Conservation (phyloP, 164 flowering plant species). For the Nelumbo lutea region DNA sequence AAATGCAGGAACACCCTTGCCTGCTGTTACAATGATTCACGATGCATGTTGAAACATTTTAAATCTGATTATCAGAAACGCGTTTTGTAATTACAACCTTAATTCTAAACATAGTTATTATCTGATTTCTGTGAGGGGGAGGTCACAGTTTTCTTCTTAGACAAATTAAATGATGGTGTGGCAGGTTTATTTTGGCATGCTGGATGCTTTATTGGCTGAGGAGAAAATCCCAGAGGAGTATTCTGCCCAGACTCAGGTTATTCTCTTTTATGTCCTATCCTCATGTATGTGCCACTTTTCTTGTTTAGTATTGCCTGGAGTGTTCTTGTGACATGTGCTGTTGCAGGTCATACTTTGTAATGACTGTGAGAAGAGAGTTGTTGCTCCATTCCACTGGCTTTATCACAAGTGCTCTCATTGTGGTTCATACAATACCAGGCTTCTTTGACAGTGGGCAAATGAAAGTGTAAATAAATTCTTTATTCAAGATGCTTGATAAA, state of each 20-base stretch:
- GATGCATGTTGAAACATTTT: too few relatives aligned
- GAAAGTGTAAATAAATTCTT: background rate
- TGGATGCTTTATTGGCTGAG: slow-evolving; percentile 73
- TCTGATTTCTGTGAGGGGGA: background rate
- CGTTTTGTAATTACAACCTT: too few relatives aligned
- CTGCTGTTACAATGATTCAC: too few relatives aligned
- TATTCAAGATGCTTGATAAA: background rate
- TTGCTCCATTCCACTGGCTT: slow-evolving; percentile 68
- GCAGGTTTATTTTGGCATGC: slow-evolving; percentile 80
- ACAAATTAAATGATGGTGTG: slow-evolving; percentile 4
- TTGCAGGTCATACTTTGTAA: slow-evolving; percentile 76
- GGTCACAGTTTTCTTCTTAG: background rate
- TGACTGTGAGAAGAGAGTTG: slow-evolving; percentile 83
- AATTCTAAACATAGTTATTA: background rate
- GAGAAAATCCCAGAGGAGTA: slow-evolving; percentile 73
- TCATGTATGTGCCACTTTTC: background rate
- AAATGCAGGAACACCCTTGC: too few relatives aligned
- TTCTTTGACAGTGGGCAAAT: slow-evolving; percentile 29
- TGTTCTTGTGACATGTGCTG: background rate
- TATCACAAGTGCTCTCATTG: slow-evolving; percentile 78
- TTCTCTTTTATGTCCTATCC: background rate
- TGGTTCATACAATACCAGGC: slow-evolving; percentile 82
- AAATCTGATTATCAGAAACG: background rate
- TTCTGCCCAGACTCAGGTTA: slow-evolving; percentile 64
- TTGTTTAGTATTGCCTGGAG: background rate